Base-by-base conservation (phyloP, 1,139 yeast genomes). In the Geotrichum fermentans region DNA sequence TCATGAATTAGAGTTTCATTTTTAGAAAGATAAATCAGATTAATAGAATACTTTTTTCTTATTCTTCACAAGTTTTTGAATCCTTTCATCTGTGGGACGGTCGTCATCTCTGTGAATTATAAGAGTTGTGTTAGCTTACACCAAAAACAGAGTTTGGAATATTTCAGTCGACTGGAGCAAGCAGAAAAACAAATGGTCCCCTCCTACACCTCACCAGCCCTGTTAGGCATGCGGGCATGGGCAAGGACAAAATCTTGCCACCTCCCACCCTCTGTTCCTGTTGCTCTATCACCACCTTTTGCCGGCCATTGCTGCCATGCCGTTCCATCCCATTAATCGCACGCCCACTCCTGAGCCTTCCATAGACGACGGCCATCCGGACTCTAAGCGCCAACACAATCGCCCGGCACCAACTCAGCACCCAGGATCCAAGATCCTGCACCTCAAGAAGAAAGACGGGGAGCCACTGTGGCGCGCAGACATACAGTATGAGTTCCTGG, bases 391-490 rank as follows among this genome's bases (percentile, higher is more conserved):
- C 28, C 28, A 24, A 10, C 28, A 6, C 8, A 24, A 24, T 10
- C 28, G 29, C 24, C 28, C 28, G 8, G 6, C 6, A 6, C 63
- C 56, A 38, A 58, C 69, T n/a, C 53, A 62, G 35, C 51, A 61
- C 40, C 58, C 61, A 3, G 66, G 66, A 7, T 58, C 79, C 13
- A 71, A 78, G 48, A 68, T 78, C 20, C 73, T 84, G 43, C 95
- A 86, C 63, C 70, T 92, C 58, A 90, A 90, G 65, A 90, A 90
- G 62, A 75, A 80, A 14, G 97, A 92, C 61, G 97, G 97, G 3
- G 95, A 86, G 60, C 95, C 96, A 14, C 80, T 90, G 55, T 85
- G 95, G 84, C 74, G 97, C 45, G 77, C 71, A 52, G 97, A 92
- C 60, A 83, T 92, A 51, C 97, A 90, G 63, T 86, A 82, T 64